Percentiles rank a stretch among this genome's conserved stretches.
Conservation (phyloP, 2,329 filamentous ascomycete species). For the Pyrenophora tritici-repentis region DNA sequence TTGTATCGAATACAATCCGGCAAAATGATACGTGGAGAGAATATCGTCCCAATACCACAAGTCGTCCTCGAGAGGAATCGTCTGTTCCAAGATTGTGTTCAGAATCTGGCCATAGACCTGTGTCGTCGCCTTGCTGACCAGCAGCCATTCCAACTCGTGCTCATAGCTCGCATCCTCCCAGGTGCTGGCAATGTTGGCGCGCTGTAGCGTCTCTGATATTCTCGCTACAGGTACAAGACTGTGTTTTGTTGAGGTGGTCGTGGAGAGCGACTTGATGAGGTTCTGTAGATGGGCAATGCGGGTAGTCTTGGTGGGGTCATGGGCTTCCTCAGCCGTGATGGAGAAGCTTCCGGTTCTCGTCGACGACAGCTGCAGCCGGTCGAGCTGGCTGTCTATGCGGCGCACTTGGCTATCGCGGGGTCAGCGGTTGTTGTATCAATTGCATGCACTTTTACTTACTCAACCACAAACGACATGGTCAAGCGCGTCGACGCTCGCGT, state of each 20-base stretch:
- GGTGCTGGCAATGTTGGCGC: constrained; percentile 60
- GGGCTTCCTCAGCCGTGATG: constrained; percentile 41
- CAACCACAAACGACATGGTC: constrained; percentile 50
- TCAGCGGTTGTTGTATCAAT: constrained; percentile 7
- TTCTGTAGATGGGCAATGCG: constrained; percentile 64
- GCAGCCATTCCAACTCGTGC: constrained; percentile 84
- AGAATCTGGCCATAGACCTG: constrained; percentile 85
- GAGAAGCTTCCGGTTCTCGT: constrained; percentile 36
- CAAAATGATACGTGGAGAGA: constrained; percentile 75
- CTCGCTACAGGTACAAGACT: constrained; percentile 62
- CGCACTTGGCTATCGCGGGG: constrained; percentile 56
- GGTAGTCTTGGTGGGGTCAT: constrained; percentile 50
- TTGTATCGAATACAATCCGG: constrained; percentile 82
- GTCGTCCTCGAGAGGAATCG: constrained; percentile 80
- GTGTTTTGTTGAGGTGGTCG: constrained; percentile 66
- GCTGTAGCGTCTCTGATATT: constrained; percentile 66
- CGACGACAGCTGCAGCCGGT: constrained; percentile 58
- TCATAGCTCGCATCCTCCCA: constrained; percentile 59
- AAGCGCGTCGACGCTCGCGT: constrained; percentile 25
- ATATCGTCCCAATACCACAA: constrained; percentile 97
- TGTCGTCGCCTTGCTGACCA: constrained; percentile 89
- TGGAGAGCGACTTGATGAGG: constrained; percentile 73
- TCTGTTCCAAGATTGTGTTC: constrained; percentile 78
- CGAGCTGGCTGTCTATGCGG: constrained; percentile 62
- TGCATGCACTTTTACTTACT: constrained; percentile 35